phyloP scores from a whole-genome alignment of 371 early-diverging fungal genomes.

The Mortierella sp. region DNA sequence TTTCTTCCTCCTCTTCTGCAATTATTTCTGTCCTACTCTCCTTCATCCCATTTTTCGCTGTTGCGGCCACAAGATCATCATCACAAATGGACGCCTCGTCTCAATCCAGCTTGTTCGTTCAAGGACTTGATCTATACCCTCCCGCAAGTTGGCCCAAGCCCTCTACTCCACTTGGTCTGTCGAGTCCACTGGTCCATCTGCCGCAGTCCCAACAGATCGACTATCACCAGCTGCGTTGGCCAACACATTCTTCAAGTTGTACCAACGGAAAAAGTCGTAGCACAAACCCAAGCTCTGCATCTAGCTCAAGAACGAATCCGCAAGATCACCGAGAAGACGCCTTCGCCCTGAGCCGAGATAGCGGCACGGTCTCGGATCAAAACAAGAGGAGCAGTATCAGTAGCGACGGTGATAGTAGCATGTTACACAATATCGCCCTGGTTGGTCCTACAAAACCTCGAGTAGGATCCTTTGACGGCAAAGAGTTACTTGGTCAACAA shows the following conservation, averaged over 20 bases:
- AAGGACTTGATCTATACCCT: conserved; percentile 43
- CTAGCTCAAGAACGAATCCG: neutral
- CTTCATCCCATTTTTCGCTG: neutral
- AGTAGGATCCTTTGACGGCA: no score
- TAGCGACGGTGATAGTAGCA: neutral
- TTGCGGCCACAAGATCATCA: no score
- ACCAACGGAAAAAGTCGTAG: neutral
- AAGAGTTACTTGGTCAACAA: no score
- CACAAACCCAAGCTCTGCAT: conserved; percentile 2
- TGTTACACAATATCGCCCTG: neutral
- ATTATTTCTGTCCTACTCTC: neutral
- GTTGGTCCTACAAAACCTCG: no score
- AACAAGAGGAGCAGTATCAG: conserved; percentile 1
- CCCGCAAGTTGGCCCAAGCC: conserved; percentile 48
- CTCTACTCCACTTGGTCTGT: conserved; percentile 36
- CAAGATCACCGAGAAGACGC: neutral
- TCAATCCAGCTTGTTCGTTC: conserved; percentile 13
- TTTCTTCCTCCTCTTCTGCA: neutral
- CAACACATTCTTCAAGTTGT: conserved; percentile 1
- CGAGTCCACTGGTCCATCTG: conserved; percentile 32
- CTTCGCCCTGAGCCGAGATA: neutral
- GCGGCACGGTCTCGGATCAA: neutral
- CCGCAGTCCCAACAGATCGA: conserved; percentile 46
- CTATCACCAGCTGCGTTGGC: conserved; percentile 34
- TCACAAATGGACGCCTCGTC: conserved; percentile 27